These are phyloP conservation scores for Pyrenula aspistea DNA, from an alignment of 495 filamentous ascomycete genomes.

Conservation along the genomic window DNA sequence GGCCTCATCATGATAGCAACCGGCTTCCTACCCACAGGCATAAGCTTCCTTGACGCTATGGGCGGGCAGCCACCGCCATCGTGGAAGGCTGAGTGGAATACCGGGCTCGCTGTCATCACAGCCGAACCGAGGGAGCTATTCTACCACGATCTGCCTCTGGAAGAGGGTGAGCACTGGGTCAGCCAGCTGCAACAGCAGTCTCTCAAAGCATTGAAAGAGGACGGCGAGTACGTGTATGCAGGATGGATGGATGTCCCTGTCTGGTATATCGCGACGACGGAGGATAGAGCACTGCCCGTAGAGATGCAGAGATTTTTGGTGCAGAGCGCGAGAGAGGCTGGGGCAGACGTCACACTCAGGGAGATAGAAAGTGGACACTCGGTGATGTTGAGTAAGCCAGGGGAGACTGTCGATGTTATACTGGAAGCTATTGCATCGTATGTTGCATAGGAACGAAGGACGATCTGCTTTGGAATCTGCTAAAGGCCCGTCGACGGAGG, in stretches of 20 bases:
- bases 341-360: conserved; percentile 12
- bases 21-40: conserved; percentile 13
- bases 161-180: conserved; percentile 13
- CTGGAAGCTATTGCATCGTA: too few relatives aligned
- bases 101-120: conserved; percentile 17
- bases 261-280: conserved; percentile 21
- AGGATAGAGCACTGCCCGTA: conserved; percentile 21
- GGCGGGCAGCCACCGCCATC: conserved; percentile 14
- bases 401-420: conserved; percentile 14
- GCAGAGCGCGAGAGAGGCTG: conserved; percentile 19
- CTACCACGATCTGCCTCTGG: conserved; percentile 20
- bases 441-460: too few relatives aligned
- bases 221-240: conserved; percentile 17
- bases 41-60: conserved; percentile 20
- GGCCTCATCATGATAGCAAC: conserved; percentile 30
- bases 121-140: conserved; percentile 17
- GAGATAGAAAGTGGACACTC: conserved; percentile 23
- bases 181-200: conserved; percentile 19
- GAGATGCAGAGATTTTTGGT: conserved; percentile 19
- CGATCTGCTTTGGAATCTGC: too few relatives aligned
- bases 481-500: too few relatives aligned
- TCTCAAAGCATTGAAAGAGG: conserved; percentile 20
- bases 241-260: conserved; percentile 18
- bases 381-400: conserved; percentile 21
- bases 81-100: conserved; percentile 13